Conservation (phyloP, 1,284 basidiomycete species). For the Melampsora medusae region DNA sequence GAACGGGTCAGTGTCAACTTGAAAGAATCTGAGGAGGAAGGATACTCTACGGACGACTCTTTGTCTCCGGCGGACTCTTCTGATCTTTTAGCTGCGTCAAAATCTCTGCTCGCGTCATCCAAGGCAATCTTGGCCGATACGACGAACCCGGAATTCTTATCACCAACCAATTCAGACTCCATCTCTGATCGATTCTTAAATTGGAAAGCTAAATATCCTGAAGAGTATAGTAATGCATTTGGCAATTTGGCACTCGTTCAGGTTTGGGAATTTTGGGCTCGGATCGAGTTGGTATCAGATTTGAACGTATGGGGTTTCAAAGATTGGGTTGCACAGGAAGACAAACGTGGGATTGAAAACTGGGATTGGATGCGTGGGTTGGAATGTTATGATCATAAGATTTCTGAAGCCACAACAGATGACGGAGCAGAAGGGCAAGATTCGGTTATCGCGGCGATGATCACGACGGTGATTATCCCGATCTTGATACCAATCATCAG, state of each 20-base stretch:
- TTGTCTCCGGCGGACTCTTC: slow-evolving; percentile 66
- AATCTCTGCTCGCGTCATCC: slow-evolving; percentile 62
- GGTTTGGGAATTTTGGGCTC: slow-evolving; percentile 93
- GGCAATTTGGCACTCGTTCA: slow-evolving; percentile 82
- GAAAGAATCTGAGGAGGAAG: slow-evolving; percentile 61
- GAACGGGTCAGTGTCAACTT: slow-evolving; percentile 56
- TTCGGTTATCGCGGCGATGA: slow-evolving; percentile 73
- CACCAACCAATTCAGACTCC: slow-evolving; percentile 67
- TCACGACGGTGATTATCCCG: slow-evolving; percentile 77
- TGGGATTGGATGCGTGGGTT: slow-evolving; percentile 42
- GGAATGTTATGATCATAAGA: slow-evolving; percentile 29
- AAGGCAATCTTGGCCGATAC: slow-evolving; percentile 71
- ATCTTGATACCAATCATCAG: slow-evolving; percentile 68
- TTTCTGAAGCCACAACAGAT: neutral
- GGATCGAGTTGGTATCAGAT: slow-evolving; percentile 71
- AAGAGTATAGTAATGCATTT: slow-evolving; percentile 83
- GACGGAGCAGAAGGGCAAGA: slow-evolving; percentile 1
- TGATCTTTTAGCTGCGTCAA: slow-evolving; percentile 69
- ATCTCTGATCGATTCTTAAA: slow-evolving; percentile 69
- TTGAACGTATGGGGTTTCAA: slow-evolving; percentile 80
- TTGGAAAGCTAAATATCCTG: slow-evolving; percentile 73
- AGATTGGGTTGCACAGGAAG: slow-evolving; percentile 28
- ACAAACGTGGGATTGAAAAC: slow-evolving; percentile 42
- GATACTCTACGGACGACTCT: slow-evolving; percentile 78
- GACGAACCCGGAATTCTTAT: slow-evolving; percentile 75